Conservation (phyloP, 2,329 filamentous ascomycete species). For the Nothophaeocryptopus gaeumannii region DNA sequence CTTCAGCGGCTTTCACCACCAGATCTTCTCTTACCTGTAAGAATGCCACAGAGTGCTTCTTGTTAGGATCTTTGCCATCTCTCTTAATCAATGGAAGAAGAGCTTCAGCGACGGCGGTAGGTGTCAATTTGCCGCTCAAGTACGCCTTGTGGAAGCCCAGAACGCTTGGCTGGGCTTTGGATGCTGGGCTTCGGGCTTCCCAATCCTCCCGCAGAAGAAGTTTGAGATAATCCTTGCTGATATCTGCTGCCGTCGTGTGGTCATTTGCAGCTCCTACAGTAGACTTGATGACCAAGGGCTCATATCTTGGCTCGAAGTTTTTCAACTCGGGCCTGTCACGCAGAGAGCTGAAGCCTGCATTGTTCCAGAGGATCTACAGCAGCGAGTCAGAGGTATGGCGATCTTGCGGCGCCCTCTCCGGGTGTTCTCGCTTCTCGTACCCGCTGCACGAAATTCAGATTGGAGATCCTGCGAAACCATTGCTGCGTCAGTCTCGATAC, state of each 20-base stretch:
- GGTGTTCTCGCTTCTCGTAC: conserved; percentile 28
- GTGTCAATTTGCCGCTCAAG: conserved; percentile 66
- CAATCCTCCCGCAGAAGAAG: conserved; percentile 17
- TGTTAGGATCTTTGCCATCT: conserved; percentile 48
- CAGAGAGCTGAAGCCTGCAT: conserved; percentile 64
- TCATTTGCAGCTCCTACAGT: too few relatives aligned
- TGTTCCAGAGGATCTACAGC: conserved; percentile 58
- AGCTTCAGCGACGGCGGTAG: conserved; percentile 66
- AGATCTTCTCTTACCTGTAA: conserved; percentile 63
- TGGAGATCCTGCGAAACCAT: conserved; percentile 52
- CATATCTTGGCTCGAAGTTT: conserved; percentile 54
- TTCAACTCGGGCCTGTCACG: conserved; percentile 56
- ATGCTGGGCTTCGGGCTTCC: conserved; percentile 21
- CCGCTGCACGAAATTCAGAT: conserved; percentile 57
- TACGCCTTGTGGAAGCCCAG: conserved; percentile 77
- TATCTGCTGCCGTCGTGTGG: conserved; percentile 17
- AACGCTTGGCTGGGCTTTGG: conserved; percentile 49
- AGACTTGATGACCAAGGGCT: conserved; percentile 57
- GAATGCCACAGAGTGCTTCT: conserved; percentile 68
- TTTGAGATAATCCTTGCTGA: conserved; percentile 7
- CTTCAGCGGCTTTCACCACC: conserved; percentile 65
- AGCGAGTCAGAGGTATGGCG: too few relatives aligned
- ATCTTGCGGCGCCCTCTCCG: too few relatives aligned
- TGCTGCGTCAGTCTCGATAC: neutral
- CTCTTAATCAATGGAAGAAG: conserved; percentile 69